Evolutionary conservation across 2,329 filamentous ascomycete species (phyloP).

Genomic region (Ophiostoma sp.): DNA sequence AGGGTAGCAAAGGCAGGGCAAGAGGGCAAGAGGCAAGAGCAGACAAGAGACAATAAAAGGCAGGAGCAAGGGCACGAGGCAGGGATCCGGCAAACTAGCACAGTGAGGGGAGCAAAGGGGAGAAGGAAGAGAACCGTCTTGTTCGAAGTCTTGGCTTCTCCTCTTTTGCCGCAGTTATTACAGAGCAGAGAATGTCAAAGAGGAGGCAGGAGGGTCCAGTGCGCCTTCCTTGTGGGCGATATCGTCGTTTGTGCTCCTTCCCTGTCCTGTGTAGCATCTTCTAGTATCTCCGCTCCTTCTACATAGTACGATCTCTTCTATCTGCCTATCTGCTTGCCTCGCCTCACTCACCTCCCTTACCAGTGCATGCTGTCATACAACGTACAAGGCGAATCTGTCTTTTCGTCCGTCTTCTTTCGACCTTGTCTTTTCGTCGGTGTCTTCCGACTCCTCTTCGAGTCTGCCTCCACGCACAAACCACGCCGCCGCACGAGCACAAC

Average conservation of each 20-base stretch:
- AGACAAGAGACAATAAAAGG: neutral
- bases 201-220: neutral
- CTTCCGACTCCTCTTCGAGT: neutral
- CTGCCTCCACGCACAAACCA: slow-evolving; percentile 4
- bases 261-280: neutral
- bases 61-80: neutral
- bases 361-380: neutral
- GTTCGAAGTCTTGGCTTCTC: slow-evolving; percentile 1
- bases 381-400: neutral
- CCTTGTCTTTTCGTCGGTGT: neutral
- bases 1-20: neutral
- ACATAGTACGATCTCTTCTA: no score
- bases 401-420: neutral
- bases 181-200: neutral
- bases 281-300: no score
- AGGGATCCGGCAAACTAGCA: slow-evolving; percentile 12
- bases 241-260: neutral
- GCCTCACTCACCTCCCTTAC: neutral
- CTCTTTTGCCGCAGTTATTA: neutral
- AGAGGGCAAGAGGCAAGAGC: neutral
- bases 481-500: neutral
- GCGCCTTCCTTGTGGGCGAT: neutral
- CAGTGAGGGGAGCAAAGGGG: neutral
- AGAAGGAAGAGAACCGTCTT: neutral
- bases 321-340: no score